Conservation (phyloP, 192 early-diverging fungal genomes). For the Mortierella hygrophila region DNA sequence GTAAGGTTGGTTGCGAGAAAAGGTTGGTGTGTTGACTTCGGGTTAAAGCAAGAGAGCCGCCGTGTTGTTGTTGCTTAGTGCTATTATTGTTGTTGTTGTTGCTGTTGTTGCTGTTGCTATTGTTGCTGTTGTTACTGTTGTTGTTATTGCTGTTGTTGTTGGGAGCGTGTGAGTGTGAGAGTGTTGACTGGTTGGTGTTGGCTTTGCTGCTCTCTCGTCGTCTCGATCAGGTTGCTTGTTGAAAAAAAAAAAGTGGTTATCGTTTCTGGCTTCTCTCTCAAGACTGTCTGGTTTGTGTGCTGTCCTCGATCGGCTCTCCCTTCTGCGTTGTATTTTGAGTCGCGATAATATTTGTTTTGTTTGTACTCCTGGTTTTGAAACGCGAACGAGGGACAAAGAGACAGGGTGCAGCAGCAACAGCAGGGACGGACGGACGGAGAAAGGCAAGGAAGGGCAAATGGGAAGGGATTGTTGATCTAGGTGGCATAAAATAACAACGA, state of each 20-base stretch:
- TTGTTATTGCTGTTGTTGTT: not conserved
- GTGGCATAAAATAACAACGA: not conserved
- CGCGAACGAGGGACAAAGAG: constrained; percentile 14
- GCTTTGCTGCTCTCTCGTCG: not conserved
- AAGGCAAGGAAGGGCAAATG: not conserved
- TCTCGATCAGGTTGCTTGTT: not conserved
- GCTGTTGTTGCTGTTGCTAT: not conserved
- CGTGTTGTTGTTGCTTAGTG: not conserved
- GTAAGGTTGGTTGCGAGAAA: not conserved
- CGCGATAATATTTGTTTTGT: not conserved
- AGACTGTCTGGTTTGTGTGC: not conserved
- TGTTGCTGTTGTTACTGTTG: not conserved
- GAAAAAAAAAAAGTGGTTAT: not conserved
- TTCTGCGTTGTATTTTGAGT: not conserved
- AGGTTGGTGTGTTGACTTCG: not conserved
- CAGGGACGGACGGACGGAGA: not conserved
- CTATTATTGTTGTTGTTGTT: not conserved
- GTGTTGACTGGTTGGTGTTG: not conserved
- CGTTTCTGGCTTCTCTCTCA: constrained; percentile 1
- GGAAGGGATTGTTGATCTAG: constrained; percentile 32
- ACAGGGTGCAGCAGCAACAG: constrained; percentile 4
- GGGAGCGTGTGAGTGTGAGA: no score
- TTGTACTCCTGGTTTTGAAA: constrained; percentile 26
- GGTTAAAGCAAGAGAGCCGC: not conserved
- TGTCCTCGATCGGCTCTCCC: not conserved